Evolutionary conservation across 2,329 filamentous ascomycete species (phyloP), one percentile per base, ranked within the genome.

Genomic region (Metarhizium brunneum): DNA sequence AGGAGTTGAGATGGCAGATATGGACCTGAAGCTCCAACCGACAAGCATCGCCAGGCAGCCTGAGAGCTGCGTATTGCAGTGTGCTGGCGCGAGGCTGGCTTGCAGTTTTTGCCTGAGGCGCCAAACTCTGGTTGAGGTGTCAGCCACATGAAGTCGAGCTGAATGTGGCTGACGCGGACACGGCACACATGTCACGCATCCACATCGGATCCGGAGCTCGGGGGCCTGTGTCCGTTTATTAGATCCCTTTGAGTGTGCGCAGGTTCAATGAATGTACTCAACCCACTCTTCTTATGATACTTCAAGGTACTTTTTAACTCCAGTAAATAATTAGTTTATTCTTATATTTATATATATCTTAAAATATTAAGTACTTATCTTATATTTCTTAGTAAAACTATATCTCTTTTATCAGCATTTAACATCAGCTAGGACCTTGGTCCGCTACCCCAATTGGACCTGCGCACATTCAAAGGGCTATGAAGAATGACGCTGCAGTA

Each of bases 61-160:
- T 66, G 69, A 64, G 68, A 73, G 72, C 71, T 74, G 71, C 71
- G 71, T 70, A 65, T 65, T 65, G 63, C 64, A 59, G 55, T 59
- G 25, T 61, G 56, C 53, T 57, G 54, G 45, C 45, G 25, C 45
- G 20, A 51, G 38, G 54, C 43, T 56, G 52, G 51, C 48, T 47
- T 54, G 58, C 63, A 60, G 67, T 64, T 36, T 52, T 25, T 70
- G 68, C 68, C 68, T 70, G 62, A 70, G 68, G 68, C 62, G 25
- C 54, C 50, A 13, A 55, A 64, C 4, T 45, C 16, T 30, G 20
- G 25, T 11, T 6, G 35, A 38, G 53, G 56, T 56, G 32, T 59
- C 29, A 57, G 58, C 56, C 60, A 60, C 61, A 60, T 59, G 59
- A 57, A 58, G 16, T 47, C 32, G 38, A 32, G 20, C 25, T 10